Conservation (phyloP, 129 eudicot genomes). For the Deinandra increscens region DNA sequence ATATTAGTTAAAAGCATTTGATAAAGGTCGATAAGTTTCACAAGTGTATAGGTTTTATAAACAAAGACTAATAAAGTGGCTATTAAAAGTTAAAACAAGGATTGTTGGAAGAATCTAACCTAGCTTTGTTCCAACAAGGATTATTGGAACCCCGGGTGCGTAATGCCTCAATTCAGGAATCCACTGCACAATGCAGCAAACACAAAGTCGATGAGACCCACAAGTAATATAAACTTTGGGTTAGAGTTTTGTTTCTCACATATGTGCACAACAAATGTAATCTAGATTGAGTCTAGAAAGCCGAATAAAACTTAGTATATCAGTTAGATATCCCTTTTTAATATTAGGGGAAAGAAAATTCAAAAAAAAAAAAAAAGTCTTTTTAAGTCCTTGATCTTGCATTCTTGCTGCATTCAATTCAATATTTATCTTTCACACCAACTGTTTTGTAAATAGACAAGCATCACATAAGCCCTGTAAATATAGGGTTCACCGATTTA, state of each 20-base stretch:
- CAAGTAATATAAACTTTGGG: not conserved
- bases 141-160: constrained; percentile 78
- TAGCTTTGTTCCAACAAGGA: constrained; percentile 84
- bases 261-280: not conserved
- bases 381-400: not conserved
- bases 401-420: not conserved
- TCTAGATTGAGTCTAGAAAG: not conserved
- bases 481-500: not conserved
- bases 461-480: too few species aligned
- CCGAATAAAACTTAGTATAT: not conserved
- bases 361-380: not conserved
- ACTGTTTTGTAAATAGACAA: too few species aligned
- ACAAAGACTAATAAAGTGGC: not conserved
- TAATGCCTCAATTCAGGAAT: constrained; percentile 89
- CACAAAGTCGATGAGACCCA: constrained; percentile 8
- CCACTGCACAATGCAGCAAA: constrained; percentile 56
- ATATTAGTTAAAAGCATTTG: not conserved
- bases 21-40: not conserved
- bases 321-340: not conserved
- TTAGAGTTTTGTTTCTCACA: not conserved
- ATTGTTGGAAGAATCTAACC: constrained; percentile 60
- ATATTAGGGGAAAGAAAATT: not conserved
- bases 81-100: too few species aligned
- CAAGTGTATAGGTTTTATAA: not conserved
- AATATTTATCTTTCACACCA: too few species aligned